Percentiles rank a stretch among this genome's conserved stretches.
phyloP scores from a whole-genome alignment of 306 rosid species.

The Dryas octopetala region DNA sequence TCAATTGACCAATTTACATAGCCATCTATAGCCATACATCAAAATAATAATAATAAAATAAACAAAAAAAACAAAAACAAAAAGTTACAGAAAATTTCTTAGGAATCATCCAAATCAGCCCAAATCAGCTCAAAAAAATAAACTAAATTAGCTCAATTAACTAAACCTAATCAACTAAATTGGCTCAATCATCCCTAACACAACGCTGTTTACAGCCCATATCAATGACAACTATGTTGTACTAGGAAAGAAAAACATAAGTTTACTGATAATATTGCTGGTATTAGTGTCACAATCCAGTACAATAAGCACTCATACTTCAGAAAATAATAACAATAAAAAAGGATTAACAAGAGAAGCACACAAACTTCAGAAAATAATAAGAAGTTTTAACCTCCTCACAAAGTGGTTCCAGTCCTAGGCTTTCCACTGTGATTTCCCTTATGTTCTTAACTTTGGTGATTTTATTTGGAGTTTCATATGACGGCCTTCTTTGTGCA shows the following conservation, averaged over 20 bases:
- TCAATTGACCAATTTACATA: no score
- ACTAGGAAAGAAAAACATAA: conserved; percentile 21
- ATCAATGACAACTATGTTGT: background rate
- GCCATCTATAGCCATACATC: no score
- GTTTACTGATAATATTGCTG: background rate
- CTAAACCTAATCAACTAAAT: no score
- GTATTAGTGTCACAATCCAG: conserved; percentile 5
- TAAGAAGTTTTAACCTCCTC: conserved; percentile 47
- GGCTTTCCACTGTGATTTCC: conserved; percentile 54
- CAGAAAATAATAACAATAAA: background rate
- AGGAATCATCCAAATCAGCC: no score
- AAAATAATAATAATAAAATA: no score
- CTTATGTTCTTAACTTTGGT: conserved; percentile 43
- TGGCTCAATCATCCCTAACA: no score
- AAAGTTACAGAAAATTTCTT: no score
- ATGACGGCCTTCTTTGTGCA: conserved; percentile 42
- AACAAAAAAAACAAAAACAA: no score
- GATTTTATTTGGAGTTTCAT: conserved; percentile 10
- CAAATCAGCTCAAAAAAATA: no score
- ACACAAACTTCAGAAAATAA: conserved; percentile 8
- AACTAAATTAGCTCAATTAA: no score
- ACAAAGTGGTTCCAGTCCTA: conserved; percentile 83
- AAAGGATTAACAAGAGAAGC: background rate
- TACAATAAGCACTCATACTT: conserved; percentile 4
- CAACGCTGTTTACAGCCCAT: no score